Evolutionary conservation across 2,329 filamentous ascomycete genomes (phyloP), one percentile per base, ranked within the genome.

Genomic region (Xylaria sp.): DNA sequence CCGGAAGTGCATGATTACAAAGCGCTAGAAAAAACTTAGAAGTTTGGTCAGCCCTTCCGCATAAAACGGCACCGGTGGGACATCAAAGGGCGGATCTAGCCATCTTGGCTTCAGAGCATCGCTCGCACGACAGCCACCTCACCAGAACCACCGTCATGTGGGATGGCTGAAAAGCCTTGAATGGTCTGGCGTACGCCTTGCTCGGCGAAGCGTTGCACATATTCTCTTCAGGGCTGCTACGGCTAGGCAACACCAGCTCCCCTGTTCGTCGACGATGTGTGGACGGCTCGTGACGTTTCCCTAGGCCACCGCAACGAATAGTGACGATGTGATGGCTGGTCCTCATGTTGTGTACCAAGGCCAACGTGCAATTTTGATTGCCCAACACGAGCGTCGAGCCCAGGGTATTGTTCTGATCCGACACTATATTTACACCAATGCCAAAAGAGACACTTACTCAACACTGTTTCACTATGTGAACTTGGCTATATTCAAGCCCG

Each of bases 301-400:
- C n/a, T n/a, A n/a, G n/a, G n/a, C n/a, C n/a, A n/a, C n/a, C n/a
- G n/a, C n/a, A n/a, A n/a, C n/a, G 9, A 9, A 31, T 31, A 9
- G 9, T 9, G 28, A 31, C 28, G 28, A 31, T 31, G 28, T 9
- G 9, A 31, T 31, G 28, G 43, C 23, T 28, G 12, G 45, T 54
- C 17, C 47, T 51, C 40, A 28, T 55, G 35, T 45, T 28, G 37
- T 50, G 49, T 21, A 53, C 33, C 37, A 35, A 9, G 28, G 28
- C 28, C 28, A 31, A 25, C 53, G 37, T 50, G 21, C 43, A 46
- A 38, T 33, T 51, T 45, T 49, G 61, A 53, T 40, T 67, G 47
- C 57, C 63, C 56, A 19, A 54, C 59, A 62, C 47, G 8, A 37
- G 38, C 40, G 8, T 47, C 50, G 42, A 23, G 28, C 28, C n/a